Percentiles rank a stretch among this genome's conserved stretches.
phyloP scores from a whole-genome alignment of 2,329 filamentous ascomycete species.

The Fusarium odoratissimum region DNA sequence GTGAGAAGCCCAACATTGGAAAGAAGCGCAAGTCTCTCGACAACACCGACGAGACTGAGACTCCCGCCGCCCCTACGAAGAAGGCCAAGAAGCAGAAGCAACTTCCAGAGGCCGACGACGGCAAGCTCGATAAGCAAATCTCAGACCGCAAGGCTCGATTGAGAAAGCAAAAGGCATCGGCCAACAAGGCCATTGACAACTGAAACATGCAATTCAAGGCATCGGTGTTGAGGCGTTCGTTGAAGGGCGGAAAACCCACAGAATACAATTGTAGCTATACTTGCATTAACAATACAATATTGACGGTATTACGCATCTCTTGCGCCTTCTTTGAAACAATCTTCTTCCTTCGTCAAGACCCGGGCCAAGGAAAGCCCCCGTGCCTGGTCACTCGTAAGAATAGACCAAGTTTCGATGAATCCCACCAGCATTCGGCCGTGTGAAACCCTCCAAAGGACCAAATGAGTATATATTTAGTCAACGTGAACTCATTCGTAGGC shows the following conservation, averaged over 20 bases:
- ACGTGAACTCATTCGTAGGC: no score
- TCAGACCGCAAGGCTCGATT: slow-evolving; percentile 68
- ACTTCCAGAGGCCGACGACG: slow-evolving; percentile 60
- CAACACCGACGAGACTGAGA: slow-evolving; percentile 58
- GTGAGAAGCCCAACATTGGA: slow-evolving; percentile 67
- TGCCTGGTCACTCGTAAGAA: no score
- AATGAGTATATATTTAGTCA: no score
- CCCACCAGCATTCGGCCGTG: no score
- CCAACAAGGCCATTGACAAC: slow-evolving; percentile 63
- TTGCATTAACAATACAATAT: slow-evolving; percentile 38
- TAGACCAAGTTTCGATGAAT: no score
- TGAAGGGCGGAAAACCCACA: slow-evolving; percentile 41
- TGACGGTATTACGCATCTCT: slow-evolving; percentile 35
- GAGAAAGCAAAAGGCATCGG: slow-evolving; percentile 69
- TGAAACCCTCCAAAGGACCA: no score
- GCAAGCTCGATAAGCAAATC: slow-evolving; percentile 68
- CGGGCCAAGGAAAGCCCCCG: no score
- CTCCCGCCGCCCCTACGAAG: slow-evolving; percentile 53
- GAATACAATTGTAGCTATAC: slow-evolving; percentile 38
- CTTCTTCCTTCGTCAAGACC: not conserved
- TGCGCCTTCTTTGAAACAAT: not conserved
- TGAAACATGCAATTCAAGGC: slow-evolving; percentile 48
- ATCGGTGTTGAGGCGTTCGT: slow-evolving; percentile 52
- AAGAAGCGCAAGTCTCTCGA: slow-evolving; percentile 71
- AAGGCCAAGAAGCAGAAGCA: slow-evolving; percentile 51